Evolutionary conservation across 768 basidiomycete species (phyloP).

Genomic region (Mycena vulgaris): DNA sequence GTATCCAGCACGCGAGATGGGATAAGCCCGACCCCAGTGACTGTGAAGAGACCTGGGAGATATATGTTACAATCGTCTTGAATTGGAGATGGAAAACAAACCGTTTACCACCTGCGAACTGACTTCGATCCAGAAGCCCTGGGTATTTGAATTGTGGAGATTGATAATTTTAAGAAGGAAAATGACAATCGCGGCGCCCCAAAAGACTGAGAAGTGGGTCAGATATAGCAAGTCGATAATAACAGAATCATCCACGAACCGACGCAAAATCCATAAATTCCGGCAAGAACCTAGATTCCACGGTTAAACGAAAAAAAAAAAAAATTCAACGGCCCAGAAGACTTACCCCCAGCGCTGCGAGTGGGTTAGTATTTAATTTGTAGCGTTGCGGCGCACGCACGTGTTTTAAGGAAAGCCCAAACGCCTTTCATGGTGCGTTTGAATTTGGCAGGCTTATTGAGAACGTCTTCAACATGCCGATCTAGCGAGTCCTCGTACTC

Average conservation of each 20-base stretch:
- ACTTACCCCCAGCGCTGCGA: slow-evolving; percentile 76
- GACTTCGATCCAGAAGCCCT: slow-evolving; percentile 89
- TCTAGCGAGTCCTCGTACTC: slow-evolving; percentile 70
- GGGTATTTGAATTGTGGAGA: slow-evolving; percentile 74
- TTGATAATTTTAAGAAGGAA: slow-evolving; percentile 80
- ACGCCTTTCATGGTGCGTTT: slow-evolving; percentile 76
- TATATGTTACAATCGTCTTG: background rate
- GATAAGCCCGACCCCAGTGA: slow-evolving; percentile 85
- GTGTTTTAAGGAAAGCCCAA: slow-evolving; percentile 90
- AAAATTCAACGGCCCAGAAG: background rate
- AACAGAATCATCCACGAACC: slow-evolving; percentile 52
- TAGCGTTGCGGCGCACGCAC: slow-evolving; percentile 55
- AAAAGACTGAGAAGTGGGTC: slow-evolving; percentile 69
- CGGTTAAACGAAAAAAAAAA: slow-evolving; percentile 1
- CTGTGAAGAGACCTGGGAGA: slow-evolving; percentile 77
- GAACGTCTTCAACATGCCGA: slow-evolving; percentile 83
- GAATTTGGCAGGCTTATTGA: slow-evolving; percentile 72
- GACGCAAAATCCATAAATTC: slow-evolving; percentile 84
- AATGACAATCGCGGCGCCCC: slow-evolving; percentile 88
- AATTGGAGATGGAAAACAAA: slow-evolving; percentile 42
- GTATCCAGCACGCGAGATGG: slow-evolving; percentile 84
- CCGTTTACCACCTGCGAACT: slow-evolving; percentile 85
- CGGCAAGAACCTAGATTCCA: slow-evolving; percentile 67
- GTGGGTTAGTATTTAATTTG: slow-evolving; percentile 12
- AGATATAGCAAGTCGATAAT: slow-evolving; percentile 17